phyloP scores from a whole-genome alignment of 2,329 filamentous ascomycete species.

The Bisporella sp. region DNA sequence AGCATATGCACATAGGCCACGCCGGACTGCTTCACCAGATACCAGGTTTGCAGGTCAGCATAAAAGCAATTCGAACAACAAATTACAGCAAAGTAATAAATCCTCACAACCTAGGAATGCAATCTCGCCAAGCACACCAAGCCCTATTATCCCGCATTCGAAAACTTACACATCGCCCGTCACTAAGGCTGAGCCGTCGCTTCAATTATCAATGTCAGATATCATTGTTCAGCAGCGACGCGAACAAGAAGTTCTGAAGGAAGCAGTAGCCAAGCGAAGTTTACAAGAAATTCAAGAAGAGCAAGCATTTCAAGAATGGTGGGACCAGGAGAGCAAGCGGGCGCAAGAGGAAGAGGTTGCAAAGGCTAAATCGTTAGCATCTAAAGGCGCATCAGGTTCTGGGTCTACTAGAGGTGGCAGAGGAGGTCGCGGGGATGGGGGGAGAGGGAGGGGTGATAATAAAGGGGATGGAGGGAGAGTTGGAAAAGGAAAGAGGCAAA shows the following conservation, averaged over 20 bases:
- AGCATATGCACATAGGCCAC: conserved; percentile 30
- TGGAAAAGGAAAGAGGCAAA: no score
- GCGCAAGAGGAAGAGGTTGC: conserved; percentile 40
- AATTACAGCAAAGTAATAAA: no score
- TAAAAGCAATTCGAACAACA: conserved; percentile 10
- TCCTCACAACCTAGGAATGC: conserved; percentile 10
- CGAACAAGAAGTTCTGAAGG: conserved; percentile 75
- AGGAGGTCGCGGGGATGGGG: conserved; percentile 12
- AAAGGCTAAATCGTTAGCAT: conserved; percentile 10
- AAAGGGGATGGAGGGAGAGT: conserved; percentile 7
- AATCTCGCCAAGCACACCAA: conserved; percentile 6
- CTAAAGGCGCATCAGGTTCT: conserved; percentile 18
- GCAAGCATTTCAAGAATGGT: conserved; percentile 95
- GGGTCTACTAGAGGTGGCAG: conserved; percentile 12
- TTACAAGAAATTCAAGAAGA: conserved; percentile 94
- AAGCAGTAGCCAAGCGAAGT: conserved; percentile 80
- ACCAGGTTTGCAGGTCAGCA: conserved; percentile 54
- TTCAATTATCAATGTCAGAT: conserved; percentile 73
- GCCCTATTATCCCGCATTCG: conserved; percentile 48
- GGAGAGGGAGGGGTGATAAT: conserved; percentile 12
- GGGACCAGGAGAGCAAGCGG: conserved; percentile 76
- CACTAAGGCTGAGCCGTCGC: conserved; percentile 53
- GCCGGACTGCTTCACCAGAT: conserved; percentile 52
- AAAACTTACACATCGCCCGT: conserved; percentile 52
- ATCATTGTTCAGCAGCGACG: conserved; percentile 83